phyloP scores from a whole-genome alignment of 257 asterid species.

The Haberlea rhodopensis region DNA sequence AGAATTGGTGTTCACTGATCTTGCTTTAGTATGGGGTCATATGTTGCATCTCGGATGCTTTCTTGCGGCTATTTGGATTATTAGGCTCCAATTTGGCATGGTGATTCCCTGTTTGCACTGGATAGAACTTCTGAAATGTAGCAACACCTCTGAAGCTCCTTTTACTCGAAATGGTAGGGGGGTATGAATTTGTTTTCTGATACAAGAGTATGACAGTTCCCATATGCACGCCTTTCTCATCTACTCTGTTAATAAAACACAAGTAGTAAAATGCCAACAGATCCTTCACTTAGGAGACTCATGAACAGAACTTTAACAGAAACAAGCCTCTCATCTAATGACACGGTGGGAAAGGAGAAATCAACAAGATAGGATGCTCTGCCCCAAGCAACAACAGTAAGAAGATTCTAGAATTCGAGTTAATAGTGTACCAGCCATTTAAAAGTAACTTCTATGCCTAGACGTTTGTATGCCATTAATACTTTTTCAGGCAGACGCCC shows the following conservation, averaged over 20 bases:
- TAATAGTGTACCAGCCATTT: background rate
- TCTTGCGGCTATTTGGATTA: background rate
- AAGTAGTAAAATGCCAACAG: conserved; percentile 15
- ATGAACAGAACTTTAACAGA: background rate
- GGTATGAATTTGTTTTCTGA: background rate
- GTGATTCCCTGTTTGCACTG: too few relatives aligned
- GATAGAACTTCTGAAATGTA: background rate
- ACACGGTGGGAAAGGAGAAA: too few relatives aligned
- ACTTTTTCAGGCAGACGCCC: background rate
- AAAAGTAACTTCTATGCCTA: background rate
- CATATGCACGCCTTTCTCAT: background rate
- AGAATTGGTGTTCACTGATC: too few relatives aligned
- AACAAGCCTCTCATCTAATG: background rate
- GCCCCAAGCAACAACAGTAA: too few relatives aligned
- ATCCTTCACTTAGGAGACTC: too few relatives aligned
- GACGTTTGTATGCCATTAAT: background rate
- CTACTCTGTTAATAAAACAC: conserved; percentile 24
- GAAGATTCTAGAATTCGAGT: background rate
- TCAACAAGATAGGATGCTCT: too few relatives aligned
- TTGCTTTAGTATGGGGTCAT: too few relatives aligned
- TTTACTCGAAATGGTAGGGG: background rate
- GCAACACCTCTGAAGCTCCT: conserved; percentile 7
- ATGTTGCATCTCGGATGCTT: background rate
- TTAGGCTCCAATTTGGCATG: background rate
- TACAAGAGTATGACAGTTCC: background rate